phyloP scores from a whole-genome alignment of 495 filamentous ascomycete genomes.

The Trypethelium eluteriae region DNA sequence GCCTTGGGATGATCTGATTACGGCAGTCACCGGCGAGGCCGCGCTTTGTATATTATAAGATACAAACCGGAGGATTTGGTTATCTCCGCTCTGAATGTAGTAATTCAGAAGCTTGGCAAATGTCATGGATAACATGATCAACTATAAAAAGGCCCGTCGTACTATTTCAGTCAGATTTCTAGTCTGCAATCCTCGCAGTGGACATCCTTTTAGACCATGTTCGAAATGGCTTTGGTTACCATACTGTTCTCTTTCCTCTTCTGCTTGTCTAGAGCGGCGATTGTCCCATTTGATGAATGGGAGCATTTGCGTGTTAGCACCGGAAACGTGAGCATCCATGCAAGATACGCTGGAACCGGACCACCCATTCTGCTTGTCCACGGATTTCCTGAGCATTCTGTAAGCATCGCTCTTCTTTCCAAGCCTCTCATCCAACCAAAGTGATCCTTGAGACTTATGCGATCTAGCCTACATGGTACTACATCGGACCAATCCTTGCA shows the following conservation, averaged over 20 bases:
- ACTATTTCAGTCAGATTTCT: not conserved
- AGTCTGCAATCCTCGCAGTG: not conserved
- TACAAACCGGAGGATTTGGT: too few relatives aligned
- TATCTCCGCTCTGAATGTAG: too few relatives aligned
- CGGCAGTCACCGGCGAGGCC: too few relatives aligned
- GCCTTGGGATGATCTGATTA: too few relatives aligned
- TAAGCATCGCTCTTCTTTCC: constrained; percentile 14
- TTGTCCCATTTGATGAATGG: constrained; percentile 29
- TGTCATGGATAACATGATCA: too few relatives aligned
- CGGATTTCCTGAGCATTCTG: constrained; percentile 37
- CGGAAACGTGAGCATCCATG: constrained; percentile 37
- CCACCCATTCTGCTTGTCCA: constrained; percentile 38
- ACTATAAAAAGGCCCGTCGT: too few relatives aligned
- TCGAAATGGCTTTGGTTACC: not conserved
- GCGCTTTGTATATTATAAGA: too few relatives aligned
- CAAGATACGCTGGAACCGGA: constrained; percentile 37
- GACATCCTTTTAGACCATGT: not conserved
- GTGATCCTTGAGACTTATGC: not conserved
- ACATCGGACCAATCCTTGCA: constrained; percentile 50
- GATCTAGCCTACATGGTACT: constrained; percentile 42
- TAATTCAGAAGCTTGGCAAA: too few relatives aligned
- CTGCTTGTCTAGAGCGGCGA: not conserved
- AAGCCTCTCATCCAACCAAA: not conserved
- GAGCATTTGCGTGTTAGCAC: constrained; percentile 35
- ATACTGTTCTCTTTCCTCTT: not conserved